These are phyloP conservation scores for Cladosporium sp. DNA, from an alignment of 2,329 filamentous ascomycete species.

Conservation along the genomic window DNA sequence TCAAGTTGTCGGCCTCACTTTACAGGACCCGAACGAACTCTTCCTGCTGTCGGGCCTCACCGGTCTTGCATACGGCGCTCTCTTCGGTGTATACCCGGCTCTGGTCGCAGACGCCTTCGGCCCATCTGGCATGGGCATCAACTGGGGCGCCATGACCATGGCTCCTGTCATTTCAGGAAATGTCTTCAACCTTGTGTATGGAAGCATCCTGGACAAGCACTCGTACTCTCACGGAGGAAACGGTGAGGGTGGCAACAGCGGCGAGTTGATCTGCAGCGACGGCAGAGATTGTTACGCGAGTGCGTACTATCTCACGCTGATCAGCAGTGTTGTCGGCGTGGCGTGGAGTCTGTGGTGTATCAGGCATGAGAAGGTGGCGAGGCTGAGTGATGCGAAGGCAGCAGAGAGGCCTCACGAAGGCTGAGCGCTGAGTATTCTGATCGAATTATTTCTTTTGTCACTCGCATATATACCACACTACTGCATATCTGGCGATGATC, in stretches of 20 bases:
- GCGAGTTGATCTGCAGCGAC: constrained; percentile 69
- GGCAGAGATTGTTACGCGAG: constrained; percentile 77
- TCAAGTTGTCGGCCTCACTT: constrained; percentile 72
- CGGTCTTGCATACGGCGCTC: constrained; percentile 85
- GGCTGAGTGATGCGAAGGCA: constrained; percentile 2
- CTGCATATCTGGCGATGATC: neutral
- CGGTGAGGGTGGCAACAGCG: constrained; percentile 18
- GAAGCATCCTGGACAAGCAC: constrained; percentile 77
- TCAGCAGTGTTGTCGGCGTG: constrained; percentile 68
- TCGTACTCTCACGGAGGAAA: constrained; percentile 65
- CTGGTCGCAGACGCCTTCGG: constrained; percentile 87
- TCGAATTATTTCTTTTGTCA: neutral
- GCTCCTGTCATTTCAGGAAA: constrained; percentile 86
- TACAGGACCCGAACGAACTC: constrained; percentile 75
- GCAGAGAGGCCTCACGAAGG: constrained; percentile 9
- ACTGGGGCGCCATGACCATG: constrained; percentile 94
- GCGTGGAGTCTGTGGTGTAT: constrained; percentile 71
- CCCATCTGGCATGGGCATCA: constrained; percentile 83
- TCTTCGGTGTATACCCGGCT: constrained; percentile 92
- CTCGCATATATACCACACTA: constrained; percentile 3
- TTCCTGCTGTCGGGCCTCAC: constrained; percentile 78
- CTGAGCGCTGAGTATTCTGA: neutral
- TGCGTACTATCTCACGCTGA: constrained; percentile 78
- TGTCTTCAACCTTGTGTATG: constrained; percentile 90
- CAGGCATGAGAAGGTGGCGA: constrained; percentile 17